Evolutionary conservation across 2,329 filamentous ascomycete species (phyloP), one percentile per base, ranked within the genome.

Genomic region (Penicillium sclerotigenum): DNA sequence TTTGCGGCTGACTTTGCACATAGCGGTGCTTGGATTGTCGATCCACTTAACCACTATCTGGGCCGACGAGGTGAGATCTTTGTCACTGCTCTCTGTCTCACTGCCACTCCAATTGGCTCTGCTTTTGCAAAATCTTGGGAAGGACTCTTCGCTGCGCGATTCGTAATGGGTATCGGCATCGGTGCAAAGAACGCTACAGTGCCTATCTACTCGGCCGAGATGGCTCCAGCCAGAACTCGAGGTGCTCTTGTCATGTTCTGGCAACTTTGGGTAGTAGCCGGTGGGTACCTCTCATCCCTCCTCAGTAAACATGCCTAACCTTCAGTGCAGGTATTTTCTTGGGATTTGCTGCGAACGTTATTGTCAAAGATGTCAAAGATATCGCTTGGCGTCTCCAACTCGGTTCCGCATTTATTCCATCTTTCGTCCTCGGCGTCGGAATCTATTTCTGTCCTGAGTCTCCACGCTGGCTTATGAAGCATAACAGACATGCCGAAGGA

Each of bases 101-200:
- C 89, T 33, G 81, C 87, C 69, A 81, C 87, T 1, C 84, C 87
- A 2, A 83, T 91, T 58, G 87, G 85, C 6, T 85, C 82, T 42
- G 87, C 78, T 0, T 66, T 83, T n/a, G 78, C 80, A 4, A 79
- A 84, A 57, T 81, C 72, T 16, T 88, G 84, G 83, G 70, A 72
- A 10, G 75, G 84, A 57, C 73, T 86, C 0, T 77, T 83, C 36
- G 75, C 77, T 10, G 78, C 75, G 40, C 80, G 83, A 70, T 73
- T 82, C 24, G 73, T 87, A 0, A 76, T 86, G 29, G 83, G 83
- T 6, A 75, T 86, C 11, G 84, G 83, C 2, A 86, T 87, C 77
- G 84, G 84, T 4, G 65, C 81, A 22, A 82, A 81, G 59, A 78
- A 75, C 11, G 83, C 83, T 0, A 87, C 83, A 10, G 73, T 80